Evolutionary conservation across 2,329 filamentous ascomycete genomes (phyloP).

Genomic region (Penicillium brasilianum): DNA sequence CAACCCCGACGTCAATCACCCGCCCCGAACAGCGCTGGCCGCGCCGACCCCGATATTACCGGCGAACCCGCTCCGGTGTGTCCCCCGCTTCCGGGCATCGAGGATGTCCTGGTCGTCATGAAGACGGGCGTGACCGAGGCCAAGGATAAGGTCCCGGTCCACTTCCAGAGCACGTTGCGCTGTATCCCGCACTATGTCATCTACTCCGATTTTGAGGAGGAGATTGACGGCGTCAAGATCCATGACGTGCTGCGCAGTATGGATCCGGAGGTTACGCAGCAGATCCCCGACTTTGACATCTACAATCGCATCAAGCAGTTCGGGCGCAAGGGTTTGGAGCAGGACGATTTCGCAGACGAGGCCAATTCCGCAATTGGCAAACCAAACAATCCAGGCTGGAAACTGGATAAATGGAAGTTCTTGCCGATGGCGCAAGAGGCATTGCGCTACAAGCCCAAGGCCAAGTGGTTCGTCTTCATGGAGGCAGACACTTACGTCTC

Average conservation of each 20-base stretch:
- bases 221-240: conserved; percentile 56
- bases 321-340: conserved; percentile 51
- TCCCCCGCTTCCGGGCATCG: conserved; percentile 47
- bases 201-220: conserved; percentile 63
- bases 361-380: conserved; percentile 48
- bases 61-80: conserved; percentile 32
- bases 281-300: conserved; percentile 56
- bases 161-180: conserved; percentile 59
- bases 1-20: conserved; percentile 13
- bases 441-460: conserved; percentile 49
- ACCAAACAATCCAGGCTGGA: conserved; percentile 56
- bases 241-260: conserved; percentile 58
- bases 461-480: conserved; percentile 65
- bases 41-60: conserved; percentile 13
- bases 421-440: conserved; percentile 60
- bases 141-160: conserved; percentile 59
- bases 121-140: conserved; percentile 65
- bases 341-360: conserved; percentile 43
- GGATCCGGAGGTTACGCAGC: conserved; percentile 43
- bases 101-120: conserved; percentile 62
- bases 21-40: conserved; percentile 17
- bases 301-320: conserved; percentile 55
- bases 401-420: conserved; percentile 64
- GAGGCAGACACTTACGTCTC: conserved; percentile 64
- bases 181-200: conserved; percentile 62